phyloP scores from a whole-genome alignment of 805 yeast species.

The Candida multigemmis region DNA sequence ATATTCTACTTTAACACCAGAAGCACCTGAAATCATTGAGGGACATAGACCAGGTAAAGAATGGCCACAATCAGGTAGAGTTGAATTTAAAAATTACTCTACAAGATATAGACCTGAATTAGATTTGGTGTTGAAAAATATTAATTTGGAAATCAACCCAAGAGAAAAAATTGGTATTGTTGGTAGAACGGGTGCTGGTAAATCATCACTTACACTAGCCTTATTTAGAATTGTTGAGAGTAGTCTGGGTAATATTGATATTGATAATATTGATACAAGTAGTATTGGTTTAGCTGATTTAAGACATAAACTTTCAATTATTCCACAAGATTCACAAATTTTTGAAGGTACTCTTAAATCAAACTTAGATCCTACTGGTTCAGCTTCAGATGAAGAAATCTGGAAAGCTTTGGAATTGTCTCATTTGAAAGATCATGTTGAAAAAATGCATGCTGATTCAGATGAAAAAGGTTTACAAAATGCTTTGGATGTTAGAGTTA shows the following conservation, averaged over 20 bases:
- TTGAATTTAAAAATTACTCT: constrained; percentile 27
- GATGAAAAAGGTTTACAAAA: constrained; percentile 11
- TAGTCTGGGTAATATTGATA: constrained; percentile 23
- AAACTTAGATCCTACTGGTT: constrained; percentile 32
- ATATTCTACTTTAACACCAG: constrained; percentile 70
- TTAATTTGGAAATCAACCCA: constrained; percentile 25
- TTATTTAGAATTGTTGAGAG: constrained; percentile 35
- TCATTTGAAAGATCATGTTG: constrained; percentile 32
- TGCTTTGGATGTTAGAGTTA: constrained; percentile 23
- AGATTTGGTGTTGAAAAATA: constrained; percentile 32
- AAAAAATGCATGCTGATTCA: constrained; percentile 24
- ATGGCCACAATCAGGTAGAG: constrained; percentile 33
- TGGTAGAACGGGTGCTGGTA: constrained; percentile 40
- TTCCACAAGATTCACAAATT: constrained; percentile 39
- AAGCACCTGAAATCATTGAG: constrained; percentile 69
- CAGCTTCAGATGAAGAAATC: constrained; percentile 24
- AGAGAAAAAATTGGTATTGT: constrained; percentile 36
- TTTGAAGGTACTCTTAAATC: constrained; percentile 33
- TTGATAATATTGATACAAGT: constrained; percentile 25
- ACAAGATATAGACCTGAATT: constrained; percentile 36
- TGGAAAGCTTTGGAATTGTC: constrained; percentile 36
- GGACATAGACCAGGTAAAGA: constrained; percentile 46
- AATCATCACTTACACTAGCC: constrained; percentile 35
- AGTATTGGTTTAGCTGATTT: constrained; percentile 32
- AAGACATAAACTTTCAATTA: constrained; percentile 32